A percentile compares a stretch with the other conserved stretches of the same genome.
Evolutionary conservation across 202 grass and related monocot species (phyloP).

Genomic region (Carex sylvatica): DNA sequence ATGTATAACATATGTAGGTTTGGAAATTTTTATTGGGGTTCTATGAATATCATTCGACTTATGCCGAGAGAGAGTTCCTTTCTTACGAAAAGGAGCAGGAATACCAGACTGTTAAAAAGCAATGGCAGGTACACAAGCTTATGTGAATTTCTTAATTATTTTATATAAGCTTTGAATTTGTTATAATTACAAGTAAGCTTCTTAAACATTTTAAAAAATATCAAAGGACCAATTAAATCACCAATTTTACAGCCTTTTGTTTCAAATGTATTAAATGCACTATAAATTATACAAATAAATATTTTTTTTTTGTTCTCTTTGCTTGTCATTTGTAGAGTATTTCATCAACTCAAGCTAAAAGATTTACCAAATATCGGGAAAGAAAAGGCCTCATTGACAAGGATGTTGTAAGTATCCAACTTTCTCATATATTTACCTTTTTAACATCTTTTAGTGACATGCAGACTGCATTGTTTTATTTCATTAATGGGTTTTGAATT

Average conservation of each 20-base stretch:
- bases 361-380: slow-evolving; percentile 98
- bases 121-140: slow-evolving; percentile 79
- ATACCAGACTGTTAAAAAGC: slow-evolving; percentile 87
- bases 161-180: neutral
- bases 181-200: neutral
- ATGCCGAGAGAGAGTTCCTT: slow-evolving; percentile 90
- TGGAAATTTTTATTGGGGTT: slow-evolving; percentile 96
- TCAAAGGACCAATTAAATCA: neutral
- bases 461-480: slow-evolving; percentile 11
- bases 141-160: slow-evolving; percentile 21
- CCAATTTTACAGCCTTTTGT: neutral
- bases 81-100: slow-evolving; percentile 63
- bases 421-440: slow-evolving; percentile 4
- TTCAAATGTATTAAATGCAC: neutral
- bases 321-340: slow-evolving; percentile 68
- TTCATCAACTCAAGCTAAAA: slow-evolving; percentile 83
- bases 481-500: slow-evolving; percentile 32
- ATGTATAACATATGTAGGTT: slow-evolving; percentile 46
- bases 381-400: slow-evolving; percentile 97
- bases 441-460: slow-evolving; percentile 15
- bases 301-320: neutral
- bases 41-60: slow-evolving; percentile 95
- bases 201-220: neutral
- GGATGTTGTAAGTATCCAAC: slow-evolving; percentile 76
- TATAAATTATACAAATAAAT: neutral